Base-by-base conservation (phyloP, 768 basidiomycete genomes). In the Infundibulicybe gibba region DNA sequence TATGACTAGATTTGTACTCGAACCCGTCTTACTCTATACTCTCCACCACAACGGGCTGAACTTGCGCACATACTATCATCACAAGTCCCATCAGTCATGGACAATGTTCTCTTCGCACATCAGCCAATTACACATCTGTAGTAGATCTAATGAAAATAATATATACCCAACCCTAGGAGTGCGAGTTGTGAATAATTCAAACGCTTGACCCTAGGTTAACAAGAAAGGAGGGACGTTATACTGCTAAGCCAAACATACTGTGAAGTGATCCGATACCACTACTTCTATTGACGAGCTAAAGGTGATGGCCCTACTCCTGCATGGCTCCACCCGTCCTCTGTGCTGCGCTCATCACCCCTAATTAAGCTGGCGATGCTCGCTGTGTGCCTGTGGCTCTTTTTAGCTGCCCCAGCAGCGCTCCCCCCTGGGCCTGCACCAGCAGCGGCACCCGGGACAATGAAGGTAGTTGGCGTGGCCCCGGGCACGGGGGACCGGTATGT, bases 321-420 rank as follows among this genome's bases (percentile, higher is more conserved):
- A 5, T 86, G 83, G 63, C 87, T 89, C 89, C 88, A 90, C 2
- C 85, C 87, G 54, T 89, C 90, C 57, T 84, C 86, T n/a, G 79
- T 80, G 21, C 72, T 67, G 41, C 87, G 66, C 55, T 91, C 87
- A 33, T 89, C 86, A 4, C 83, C 79, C 8, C 87, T 73, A 45
- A 91, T 89, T 49, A 91, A 64, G 59, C 87, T 90, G 11, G 84
- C 87, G 52, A 92, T 92, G 52, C 85, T 89, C 16, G 90, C 90
- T 1, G 89, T 91, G 59, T 91, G 90, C 32, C 79, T 68, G 62
- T 91, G 90, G 25, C 71, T 75, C 52, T 72, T 73, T 44, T 47
- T 61, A 1, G 48, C 61, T 39, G 53, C 61, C 49, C 49, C 60
- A 56, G 54, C 45, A 48, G 57, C 55, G 34, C 48, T 47, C 35